Evolutionary conservation across 768 basidiomycete genomes (phyloP), one percentile per base, ranked within the genome.

Genomic region (Solioccasus polychromus): DNA sequence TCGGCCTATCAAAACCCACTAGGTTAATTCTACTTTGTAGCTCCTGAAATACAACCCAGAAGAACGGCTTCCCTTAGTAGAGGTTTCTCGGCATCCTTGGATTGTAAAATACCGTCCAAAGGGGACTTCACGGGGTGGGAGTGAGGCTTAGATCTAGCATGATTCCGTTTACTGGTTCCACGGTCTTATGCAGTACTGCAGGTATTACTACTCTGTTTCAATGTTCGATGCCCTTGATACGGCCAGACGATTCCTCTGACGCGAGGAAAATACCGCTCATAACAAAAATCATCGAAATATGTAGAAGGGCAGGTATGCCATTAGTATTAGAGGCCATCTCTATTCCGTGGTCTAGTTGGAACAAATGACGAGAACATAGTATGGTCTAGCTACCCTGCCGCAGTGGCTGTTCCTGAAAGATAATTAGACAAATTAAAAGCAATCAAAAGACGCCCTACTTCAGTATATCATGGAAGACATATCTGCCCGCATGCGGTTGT

Each of bases 81-180:
- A 92, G 14, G 93, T 92, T 24, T 71, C 83, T 22, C 71, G 71
- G 4, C 93, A 95, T 59, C 91, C 92, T 9, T 97, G 94, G 92
- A 85, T 97, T 37, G 68, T 82, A 20, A 85, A 75, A 57, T 75
- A 86, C 51, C 71, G 83, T 26, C 75, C 79, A 5, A 82, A 79
- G 56, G 71, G 69, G 15, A 47, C 50, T 34, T 66, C 64, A 17
- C 62, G 51, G 36, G 61, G 64, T 17, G 64, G 54, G 11, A 51
- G 43, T 28, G 66, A 52, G 17, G 47, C 48, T 8, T 64, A 58
- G 36, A 24, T 26, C 10, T 10, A 26, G 14, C 15, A 19, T 20
- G 25, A 31, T 35, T 34, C 20, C 20, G 15, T 24, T n/a, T n/a
- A n/a, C n/a, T n/a, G n/a, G n/a, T n/a, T n/a, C n/a, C n/a, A n/a